Evolutionary conservation across 164 flowering plant species (phyloP).

Genomic region (Amborella trichopoda): DNA sequence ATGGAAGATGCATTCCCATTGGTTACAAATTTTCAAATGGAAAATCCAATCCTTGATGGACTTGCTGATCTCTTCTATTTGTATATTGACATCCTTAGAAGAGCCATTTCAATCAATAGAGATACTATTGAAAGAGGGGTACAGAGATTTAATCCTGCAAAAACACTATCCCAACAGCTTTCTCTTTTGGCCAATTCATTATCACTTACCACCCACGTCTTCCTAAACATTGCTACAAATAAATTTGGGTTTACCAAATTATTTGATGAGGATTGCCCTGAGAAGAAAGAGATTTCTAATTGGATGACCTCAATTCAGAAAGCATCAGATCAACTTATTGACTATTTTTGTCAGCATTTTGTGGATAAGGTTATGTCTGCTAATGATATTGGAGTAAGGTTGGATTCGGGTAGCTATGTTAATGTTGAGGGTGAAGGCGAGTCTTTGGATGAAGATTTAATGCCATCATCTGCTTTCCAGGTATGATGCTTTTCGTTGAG

Average conservation of each 20-base stretch:
- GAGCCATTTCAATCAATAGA: slow-evolving; percentile 18
- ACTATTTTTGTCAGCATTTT: slow-evolving; percentile 25
- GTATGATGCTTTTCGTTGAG: slow-evolving; percentile 15
- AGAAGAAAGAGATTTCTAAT: slow-evolving; percentile 19
- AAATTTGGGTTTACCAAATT: slow-evolving; percentile 8
- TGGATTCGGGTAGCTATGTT: slow-evolving; percentile 8
- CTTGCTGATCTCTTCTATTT: slow-evolving; percentile 33
- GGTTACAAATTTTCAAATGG: slow-evolving; percentile 40
- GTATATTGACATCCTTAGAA: slow-evolving; percentile 34
- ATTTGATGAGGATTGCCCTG: slow-evolving; percentile 6
- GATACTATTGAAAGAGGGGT: slow-evolving; percentile 11
- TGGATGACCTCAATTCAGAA: slow-evolving; percentile 20
- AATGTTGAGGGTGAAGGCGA: slow-evolving; percentile 9
- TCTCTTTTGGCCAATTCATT: slow-evolving; percentile 37
- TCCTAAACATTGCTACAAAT: slow-evolving; percentile 17
- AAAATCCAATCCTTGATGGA: slow-evolving; percentile 31
- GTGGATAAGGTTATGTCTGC: slow-evolving; percentile 19
- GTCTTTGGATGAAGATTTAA: slow-evolving; percentile 3
- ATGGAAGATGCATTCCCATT: slow-evolving; percentile 27
- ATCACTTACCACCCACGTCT: slow-evolving; percentile 21
- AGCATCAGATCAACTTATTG: slow-evolving; percentile 19
- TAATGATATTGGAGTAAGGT: slow-evolving; percentile 9
- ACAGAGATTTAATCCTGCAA: slow-evolving; percentile 20
- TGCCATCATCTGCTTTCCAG: slow-evolving; percentile 42
- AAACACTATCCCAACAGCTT: slow-evolving; percentile 29